These are phyloP conservation scores for Penstemon newberryi DNA, from an alignment of 257 asterid species.

Conservation along the genomic window DNA sequence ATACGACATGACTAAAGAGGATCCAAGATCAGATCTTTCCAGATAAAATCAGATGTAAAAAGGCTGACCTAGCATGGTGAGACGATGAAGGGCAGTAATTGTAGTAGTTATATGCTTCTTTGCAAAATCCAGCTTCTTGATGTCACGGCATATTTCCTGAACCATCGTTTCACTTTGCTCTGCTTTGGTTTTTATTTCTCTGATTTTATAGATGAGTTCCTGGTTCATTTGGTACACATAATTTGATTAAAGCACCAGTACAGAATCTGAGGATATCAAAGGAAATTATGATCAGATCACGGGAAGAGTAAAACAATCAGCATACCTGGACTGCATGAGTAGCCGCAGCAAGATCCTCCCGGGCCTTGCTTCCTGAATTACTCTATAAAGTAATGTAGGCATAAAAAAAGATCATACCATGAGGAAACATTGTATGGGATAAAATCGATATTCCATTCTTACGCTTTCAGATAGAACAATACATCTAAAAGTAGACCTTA, in stretches of 20 bases:
- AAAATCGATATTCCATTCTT: not conserved
- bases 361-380: conserved; percentile 95
- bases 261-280: conserved; percentile 13
- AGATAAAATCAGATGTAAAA: conserved; percentile 31
- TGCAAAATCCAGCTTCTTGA: conserved; percentile 97
- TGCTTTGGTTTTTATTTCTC: conserved; percentile 95
- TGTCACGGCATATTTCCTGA: conserved; percentile 99
- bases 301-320: conserved; percentile 21
- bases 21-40: conserved; percentile 18
- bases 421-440: conserved; percentile 15
- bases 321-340: conserved; percentile 90
- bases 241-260: not conserved
- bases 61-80: conserved; percentile 91
- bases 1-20: conserved; percentile 18
- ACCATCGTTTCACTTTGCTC: conserved; percentile 99
- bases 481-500: not conserved
- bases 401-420: conserved; percentile 26
- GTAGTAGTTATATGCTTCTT: conserved; percentile 97
- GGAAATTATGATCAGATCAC: conserved; percentile 25
- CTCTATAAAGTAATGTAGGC: conserved; percentile 51
- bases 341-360: conserved; percentile 99
- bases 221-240: conserved; percentile 35
- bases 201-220: conserved; percentile 95
- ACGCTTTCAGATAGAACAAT: not conserved
- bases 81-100: conserved; percentile 98